Evolutionary conservation across 208 protist species (phyloP).

Genomic region (Naegleria lovaniensis): DNA sequence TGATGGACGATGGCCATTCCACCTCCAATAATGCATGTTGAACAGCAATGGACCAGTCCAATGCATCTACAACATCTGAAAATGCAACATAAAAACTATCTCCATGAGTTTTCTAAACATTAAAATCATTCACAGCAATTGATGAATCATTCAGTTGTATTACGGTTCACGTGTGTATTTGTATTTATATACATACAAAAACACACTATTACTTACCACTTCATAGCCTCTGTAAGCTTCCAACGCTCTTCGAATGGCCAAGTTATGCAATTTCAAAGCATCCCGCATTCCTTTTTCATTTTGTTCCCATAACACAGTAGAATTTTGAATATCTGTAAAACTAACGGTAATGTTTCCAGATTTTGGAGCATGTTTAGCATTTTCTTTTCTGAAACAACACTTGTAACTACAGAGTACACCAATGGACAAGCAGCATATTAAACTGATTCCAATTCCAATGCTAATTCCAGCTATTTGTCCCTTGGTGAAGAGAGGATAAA

Average conservation of each 20-base stretch:
- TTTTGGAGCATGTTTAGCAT: not conserved
- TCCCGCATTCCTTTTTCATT: not conserved
- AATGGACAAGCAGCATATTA: not conserved
- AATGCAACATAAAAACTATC: constrained; percentile 1
- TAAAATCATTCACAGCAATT: no score
- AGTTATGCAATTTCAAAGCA: not conserved
- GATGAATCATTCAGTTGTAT: no score
- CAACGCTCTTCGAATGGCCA: not conserved
- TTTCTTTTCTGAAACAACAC: not conserved
- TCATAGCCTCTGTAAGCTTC: not conserved
- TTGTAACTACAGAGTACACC: not conserved
- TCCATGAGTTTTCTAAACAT: constrained; percentile 4
- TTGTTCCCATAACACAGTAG: not conserved
- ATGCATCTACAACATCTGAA: not conserved
- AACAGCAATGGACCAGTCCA: not conserved
- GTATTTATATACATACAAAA: no score
- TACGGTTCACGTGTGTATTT: no score
- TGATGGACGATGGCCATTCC: not conserved
- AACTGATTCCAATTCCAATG: not conserved
- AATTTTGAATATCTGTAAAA: not conserved
- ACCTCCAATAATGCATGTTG: not conserved
- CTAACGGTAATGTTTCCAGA: not conserved
- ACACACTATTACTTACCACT: not conserved
- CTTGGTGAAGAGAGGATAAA: not conserved
- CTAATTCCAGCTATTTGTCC: not conserved